Evolutionary conservation across 169 alveolate species (phyloP).

Genomic region (Plasmodium fragile): DNA sequence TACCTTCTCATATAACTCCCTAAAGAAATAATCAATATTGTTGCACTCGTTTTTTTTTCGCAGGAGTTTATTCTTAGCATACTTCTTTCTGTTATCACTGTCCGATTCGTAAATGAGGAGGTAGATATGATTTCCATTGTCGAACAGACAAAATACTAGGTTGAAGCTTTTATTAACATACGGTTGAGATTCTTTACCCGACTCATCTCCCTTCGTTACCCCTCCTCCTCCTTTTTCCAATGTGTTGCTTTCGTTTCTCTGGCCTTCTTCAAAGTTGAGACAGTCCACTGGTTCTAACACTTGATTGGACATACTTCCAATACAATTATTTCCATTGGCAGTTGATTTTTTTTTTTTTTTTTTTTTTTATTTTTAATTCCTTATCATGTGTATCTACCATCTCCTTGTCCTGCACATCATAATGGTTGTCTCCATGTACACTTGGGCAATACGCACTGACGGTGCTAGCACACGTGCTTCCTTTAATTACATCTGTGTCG

Average conservation of each 20-base stretch:
- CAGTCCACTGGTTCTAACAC: background rate
- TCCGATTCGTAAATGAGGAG: conserved; percentile 53
- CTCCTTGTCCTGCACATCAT: background rate
- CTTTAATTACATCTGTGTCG: background rate
- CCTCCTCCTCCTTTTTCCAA: background rate
- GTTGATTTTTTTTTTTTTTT: background rate
- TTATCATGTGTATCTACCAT: background rate
- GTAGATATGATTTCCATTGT: conserved; percentile 37
- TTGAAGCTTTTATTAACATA: conserved; percentile 40
- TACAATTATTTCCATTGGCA: background rate
- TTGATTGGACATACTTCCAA: background rate
- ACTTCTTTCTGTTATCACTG: conserved; percentile 40
- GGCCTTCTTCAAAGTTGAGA: background rate
- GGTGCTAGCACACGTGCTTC: background rate
- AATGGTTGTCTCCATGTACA: background rate
- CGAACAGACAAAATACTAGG: conserved; percentile 35
- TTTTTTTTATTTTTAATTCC: background rate
- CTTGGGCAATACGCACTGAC: background rate
- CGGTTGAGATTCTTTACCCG: background rate
- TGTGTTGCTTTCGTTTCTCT: background rate
- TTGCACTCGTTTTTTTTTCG: conserved; percentile 35
- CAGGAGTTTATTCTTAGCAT: conserved; percentile 12
- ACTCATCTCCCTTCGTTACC: background rate
- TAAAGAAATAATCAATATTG: conserved; percentile 46
- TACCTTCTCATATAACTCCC: conserved; percentile 19